Evolutionary conservation across 345 rosid genomes (phyloP), one percentile per base, ranked within the genome.

Genomic region (Sonneratia alba): DNA sequence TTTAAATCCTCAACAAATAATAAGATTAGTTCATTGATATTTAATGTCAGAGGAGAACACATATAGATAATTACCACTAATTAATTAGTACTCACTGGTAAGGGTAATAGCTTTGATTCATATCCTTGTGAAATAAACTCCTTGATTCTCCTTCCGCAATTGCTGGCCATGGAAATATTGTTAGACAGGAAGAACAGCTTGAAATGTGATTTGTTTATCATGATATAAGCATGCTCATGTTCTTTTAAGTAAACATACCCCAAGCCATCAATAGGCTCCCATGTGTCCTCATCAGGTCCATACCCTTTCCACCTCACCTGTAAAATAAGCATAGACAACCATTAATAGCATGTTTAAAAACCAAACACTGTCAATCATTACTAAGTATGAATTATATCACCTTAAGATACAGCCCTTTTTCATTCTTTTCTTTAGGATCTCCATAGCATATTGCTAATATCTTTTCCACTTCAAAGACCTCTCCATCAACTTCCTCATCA

Each of bases 221-320:
- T 65, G 43, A 65, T 36, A 65, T 21, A 65, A 3, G 42, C 37
- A 64, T 8, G 40, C 9, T 40, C 36, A 10, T 36, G 32, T 34
- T 15, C 68, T 34, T 18, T 19, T 21, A 4, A 67, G 16, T 16
- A 36, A 66, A 10, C 83, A 75, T 74, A 90, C 96, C 87, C 68
- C 34, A 92, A 77, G 3, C 91, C 89, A 3, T 79, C 78, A 10
- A 84, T 66, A 10, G 95, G 93, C 56, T 90, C 98, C 95, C 93
- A 90, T 0, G 90, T 70, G 67, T 90, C 90, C 61, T 85, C 72
- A 13, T 75, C 77, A 8, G 87, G 79, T 9, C 82, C 85, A 68
- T 87, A 92, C n/a, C 81, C 83, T 77, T 78, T 78, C 97, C 96
- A 90, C 6, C 81, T 79, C 21, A 88, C 91, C 97, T 92, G 65